These are phyloP conservation scores for Adansonia rubrostipa DNA, from an alignment of 441 rosid species.

Conservation along the genomic window DNA sequence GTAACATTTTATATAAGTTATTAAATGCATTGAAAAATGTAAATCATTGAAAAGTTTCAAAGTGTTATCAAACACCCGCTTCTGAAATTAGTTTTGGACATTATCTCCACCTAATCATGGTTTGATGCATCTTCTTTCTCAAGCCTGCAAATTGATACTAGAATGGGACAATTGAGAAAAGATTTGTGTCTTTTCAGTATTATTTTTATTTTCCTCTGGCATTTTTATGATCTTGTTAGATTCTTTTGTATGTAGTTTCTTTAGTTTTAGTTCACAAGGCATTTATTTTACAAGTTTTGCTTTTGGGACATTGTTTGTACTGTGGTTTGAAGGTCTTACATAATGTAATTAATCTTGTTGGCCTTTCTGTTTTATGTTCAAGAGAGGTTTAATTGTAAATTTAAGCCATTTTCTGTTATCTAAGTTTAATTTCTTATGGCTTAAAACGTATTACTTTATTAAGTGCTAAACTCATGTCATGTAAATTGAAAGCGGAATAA, in stretches of 20 bases:
- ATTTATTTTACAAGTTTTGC: not conserved
- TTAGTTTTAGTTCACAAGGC: not conserved
- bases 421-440: not conserved
- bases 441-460: not conserved
- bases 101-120: not conserved
- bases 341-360: not conserved
- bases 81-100: constrained; percentile 15
- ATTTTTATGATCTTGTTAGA: not conserved
- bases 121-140: not conserved
- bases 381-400: not conserved
- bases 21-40: too few species aligned
- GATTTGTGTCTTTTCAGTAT: not conserved
- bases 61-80: too few species aligned
- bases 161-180: not conserved
- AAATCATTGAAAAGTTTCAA: too few species aligned
- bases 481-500: not conserved
- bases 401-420: not conserved
- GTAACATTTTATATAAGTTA: too few species aligned
- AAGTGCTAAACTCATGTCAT: not conserved
- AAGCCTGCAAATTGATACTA: not conserved
- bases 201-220: not conserved
- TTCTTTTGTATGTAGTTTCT: not conserved
- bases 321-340: not conserved
- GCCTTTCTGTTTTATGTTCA: not conserved
- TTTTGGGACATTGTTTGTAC: not conserved